Evolutionary conservation across 2,329 filamentous ascomycete genomes (phyloP), one percentile per base, ranked within the genome.

Genomic region (Beauveria asiatica): DNA sequence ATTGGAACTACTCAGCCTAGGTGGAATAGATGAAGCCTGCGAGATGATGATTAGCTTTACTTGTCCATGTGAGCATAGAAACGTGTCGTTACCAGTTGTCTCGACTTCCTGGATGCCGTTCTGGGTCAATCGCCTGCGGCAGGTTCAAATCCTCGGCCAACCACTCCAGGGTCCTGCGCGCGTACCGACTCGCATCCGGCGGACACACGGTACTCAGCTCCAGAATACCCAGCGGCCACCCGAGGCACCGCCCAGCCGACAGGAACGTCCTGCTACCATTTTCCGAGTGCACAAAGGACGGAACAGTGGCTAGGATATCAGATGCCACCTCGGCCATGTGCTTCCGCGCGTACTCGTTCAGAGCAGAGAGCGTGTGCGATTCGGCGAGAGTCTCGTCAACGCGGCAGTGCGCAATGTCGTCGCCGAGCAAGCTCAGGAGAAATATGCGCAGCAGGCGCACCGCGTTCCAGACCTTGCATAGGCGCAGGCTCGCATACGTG

Each of bases 381-480:
- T 23, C 65, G 48, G 42, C 59, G 41, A 37, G 33, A 9, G 58
- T 50, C 25, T 54, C 58, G 3, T 57, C 25, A 3, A 57, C 51
- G 9, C 59, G 61, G 7, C 60, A 57, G 21, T 61, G 41, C 5
- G 57, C 53, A 3, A 58, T 21, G 6, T 53, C 50, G 1, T 61
- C 44, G 41, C 50, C 50, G 11, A 62, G 57, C 3, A 65, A 61
- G 9, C 62, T 61, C 37, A 66, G 62, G 10, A 69, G 62, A 11
- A 68, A 67, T n/a, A 66, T 59, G 5, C 67, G 65, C 9, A 68
- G 55, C 53, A 68, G 63, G 6, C 67, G 66, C 9, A 68, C 37
- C 0, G 67, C 64, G 46, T 66, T 69, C 67, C 66, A 68, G n/a
- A 66, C 55, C 33, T 67, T 68, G 10, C 65, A 62, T 11, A 65